Conservation (phyloP, 2,329 filamentous ascomycete genomes). For the Zasmidium angulare region DNA sequence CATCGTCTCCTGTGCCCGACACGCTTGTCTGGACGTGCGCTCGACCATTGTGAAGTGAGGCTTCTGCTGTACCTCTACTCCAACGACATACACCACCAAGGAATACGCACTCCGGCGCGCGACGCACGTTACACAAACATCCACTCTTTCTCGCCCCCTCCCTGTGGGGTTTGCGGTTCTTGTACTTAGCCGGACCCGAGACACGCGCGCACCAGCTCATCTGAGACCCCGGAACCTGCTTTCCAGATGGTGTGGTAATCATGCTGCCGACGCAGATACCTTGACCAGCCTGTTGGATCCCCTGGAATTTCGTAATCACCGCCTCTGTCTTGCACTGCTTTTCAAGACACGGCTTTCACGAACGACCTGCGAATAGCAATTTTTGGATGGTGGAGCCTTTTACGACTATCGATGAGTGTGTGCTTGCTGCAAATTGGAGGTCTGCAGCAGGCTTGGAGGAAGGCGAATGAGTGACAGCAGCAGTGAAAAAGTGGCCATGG, state of each 20-base stretch:
- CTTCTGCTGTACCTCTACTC: not conserved
- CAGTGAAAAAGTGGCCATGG: conserved; percentile 15
- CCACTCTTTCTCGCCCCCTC: not conserved
- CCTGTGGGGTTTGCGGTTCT: not conserved
- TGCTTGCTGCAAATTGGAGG: not conserved
- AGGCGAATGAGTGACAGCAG: conserved; percentile 7
- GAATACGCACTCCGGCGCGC: not conserved
- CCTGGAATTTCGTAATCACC: not conserved
- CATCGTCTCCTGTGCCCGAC: not conserved
- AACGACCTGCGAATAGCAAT: not conserved
- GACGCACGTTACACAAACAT: not conserved
- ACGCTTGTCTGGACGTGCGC: not conserved
- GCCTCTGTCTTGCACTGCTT: not conserved
- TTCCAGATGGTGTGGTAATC: not conserved
- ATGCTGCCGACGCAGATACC: not conserved
- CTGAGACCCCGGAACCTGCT: not conserved
- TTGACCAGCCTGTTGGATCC: not conserved
- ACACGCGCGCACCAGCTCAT: not conserved
- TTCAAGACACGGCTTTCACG: not conserved
- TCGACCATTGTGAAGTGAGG: not conserved
- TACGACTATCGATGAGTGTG: not conserved
- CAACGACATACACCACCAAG: not conserved
- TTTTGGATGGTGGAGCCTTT: not conserved
- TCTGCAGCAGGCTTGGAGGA: not conserved
- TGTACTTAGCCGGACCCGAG: not conserved